These are phyloP conservation scores for Aspergillus costaricaensis DNA, from an alignment of 2,329 filamentous ascomycete species.

Conservation along the genomic window DNA sequence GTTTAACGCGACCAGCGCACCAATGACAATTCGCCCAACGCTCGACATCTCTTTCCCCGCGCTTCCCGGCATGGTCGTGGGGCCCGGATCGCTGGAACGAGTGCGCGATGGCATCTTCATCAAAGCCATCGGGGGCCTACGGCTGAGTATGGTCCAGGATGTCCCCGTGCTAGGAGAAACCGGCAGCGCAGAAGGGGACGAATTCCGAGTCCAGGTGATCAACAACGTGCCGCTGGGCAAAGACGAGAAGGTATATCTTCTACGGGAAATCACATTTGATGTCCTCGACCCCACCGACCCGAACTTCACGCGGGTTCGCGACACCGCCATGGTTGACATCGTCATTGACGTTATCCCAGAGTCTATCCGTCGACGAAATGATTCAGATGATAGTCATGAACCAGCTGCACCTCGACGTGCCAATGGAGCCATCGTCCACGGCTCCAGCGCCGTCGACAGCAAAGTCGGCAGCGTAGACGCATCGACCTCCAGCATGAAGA, in stretches of 20 bases:
- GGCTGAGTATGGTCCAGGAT: conserved; percentile 54
- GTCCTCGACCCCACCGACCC: conserved; percentile 68
- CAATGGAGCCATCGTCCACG: conserved; percentile 22
- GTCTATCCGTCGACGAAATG: conserved; percentile 34
- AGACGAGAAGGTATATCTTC: conserved; percentile 83
- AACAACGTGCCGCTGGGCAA: conserved; percentile 79
- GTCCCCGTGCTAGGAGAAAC: conserved; percentile 31
- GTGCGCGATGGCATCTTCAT: conserved; percentile 61
- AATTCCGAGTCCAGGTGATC: conserved; percentile 69
- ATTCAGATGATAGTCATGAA: conserved; percentile 32
- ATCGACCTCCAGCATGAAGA: conserved; percentile 39
- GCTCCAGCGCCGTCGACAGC: conserved; percentile 27
- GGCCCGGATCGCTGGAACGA: conserved; percentile 56
- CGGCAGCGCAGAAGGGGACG: conserved; percentile 30
- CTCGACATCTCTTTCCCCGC: conserved; percentile 69
- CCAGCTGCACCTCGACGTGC: conserved; percentile 25
- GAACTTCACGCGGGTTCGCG: conserved; percentile 76
- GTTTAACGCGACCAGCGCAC: conserved; percentile 72
- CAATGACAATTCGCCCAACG: conserved; percentile 69
- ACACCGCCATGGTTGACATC: conserved; percentile 72
- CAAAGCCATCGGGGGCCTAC: conserved; percentile 61
- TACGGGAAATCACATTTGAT: conserved; percentile 72
- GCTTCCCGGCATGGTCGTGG: conserved; percentile 51
- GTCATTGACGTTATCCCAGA: conserved; percentile 60
- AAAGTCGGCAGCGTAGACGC: conserved; percentile 29